Evolutionary conservation across 306 rosid species (phyloP), one percentile per base, ranked within the genome.

Genomic region (Heteromeles arbutifolia): DNA sequence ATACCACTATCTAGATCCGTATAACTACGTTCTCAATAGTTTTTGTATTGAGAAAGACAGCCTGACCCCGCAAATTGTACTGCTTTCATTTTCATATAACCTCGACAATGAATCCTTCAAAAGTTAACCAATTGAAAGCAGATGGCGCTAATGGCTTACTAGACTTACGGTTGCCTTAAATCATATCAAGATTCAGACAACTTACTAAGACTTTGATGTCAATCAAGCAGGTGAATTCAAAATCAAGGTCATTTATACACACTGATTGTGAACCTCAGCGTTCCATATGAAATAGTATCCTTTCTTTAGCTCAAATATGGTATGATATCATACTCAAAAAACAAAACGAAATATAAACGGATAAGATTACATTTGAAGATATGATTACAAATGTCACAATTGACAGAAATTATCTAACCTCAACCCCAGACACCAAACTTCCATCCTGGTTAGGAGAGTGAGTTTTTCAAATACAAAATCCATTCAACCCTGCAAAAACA

Each of bases 341-440:
- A 5, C 41, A 70, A 50, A 45, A 11, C 2, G 53, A 11, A 50
- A 70, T 6, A 6, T 9, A 17, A 19, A 48, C 1, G 68, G n/a
- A 70, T 50, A 67, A 32, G 63, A 18, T 52, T 70, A 77, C 25
- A 63, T 56, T 62, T 68, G 22, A 54, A 24, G 56, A 78, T 75
- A 83, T 62, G 69, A 76, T 78, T 81, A 83, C 91, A 83, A 81
- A 76, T 79, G 39, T 69, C 67, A 74, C 76, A 56, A 63, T 26
- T 63, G 53, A 4, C 44, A 65, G 53, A 50, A 66, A 70, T 26
- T 29, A 32, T 77, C 78, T 71, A 75, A 84, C 77, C 75, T 75
- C 82, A 18, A 75, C 71, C 53, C 37, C 32, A 14, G 65, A 59
- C 29, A 15, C 68, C 80, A 53, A 70, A 74, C 79, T 74, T 48